phyloP scores from a whole-genome alignment of 1,139 yeast genomes.

The Yamadazyma epiphylla region DNA sequence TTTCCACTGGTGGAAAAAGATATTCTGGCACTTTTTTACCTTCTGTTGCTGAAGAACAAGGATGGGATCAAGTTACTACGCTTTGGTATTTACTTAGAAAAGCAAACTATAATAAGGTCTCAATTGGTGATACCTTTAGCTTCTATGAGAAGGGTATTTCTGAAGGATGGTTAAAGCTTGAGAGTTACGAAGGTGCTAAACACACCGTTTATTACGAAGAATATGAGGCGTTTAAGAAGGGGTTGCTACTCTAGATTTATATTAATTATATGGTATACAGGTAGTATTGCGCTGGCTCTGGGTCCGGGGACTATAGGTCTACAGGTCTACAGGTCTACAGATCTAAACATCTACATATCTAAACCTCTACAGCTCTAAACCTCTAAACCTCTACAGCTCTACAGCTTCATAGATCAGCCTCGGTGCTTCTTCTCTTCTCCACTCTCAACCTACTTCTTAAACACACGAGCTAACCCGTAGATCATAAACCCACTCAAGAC shows the following conservation, averaged over 20 bases:
- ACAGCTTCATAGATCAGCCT: too few relatives aligned
- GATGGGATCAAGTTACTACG: slow-evolving; percentile 75
- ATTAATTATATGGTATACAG: too few relatives aligned
- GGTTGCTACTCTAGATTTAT: neutral
- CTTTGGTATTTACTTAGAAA: slow-evolving; percentile 66
- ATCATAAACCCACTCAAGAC: slow-evolving; percentile 70
- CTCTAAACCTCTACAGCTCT: too few relatives aligned
- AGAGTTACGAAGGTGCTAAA: slow-evolving; percentile 39
- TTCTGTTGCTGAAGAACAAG: slow-evolving; percentile 85
- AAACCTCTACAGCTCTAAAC: too few relatives aligned
- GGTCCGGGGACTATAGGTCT: too few relatives aligned
- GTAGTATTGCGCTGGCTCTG: too few relatives aligned
- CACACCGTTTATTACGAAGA: slow-evolving; percentile 23
- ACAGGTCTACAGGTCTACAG: too few relatives aligned
- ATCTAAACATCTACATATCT: too few relatives aligned
- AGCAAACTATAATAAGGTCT: slow-evolving; percentile 43
- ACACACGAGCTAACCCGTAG: slow-evolving; percentile 34
- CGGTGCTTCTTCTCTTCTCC: too few relatives aligned
- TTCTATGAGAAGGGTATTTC: slow-evolving; percentile 29
- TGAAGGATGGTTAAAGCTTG: slow-evolving; percentile 34
- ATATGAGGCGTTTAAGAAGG: slow-evolving; percentile 10
- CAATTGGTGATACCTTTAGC: slow-evolving; percentile 14
- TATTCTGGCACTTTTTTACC: slow-evolving; percentile 84
- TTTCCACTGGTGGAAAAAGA: slow-evolving; percentile 29
- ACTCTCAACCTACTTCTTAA: slow-evolving; percentile 16